Conservation (phyloP, 306 rosid genomes). For the Geum urbanum region DNA sequence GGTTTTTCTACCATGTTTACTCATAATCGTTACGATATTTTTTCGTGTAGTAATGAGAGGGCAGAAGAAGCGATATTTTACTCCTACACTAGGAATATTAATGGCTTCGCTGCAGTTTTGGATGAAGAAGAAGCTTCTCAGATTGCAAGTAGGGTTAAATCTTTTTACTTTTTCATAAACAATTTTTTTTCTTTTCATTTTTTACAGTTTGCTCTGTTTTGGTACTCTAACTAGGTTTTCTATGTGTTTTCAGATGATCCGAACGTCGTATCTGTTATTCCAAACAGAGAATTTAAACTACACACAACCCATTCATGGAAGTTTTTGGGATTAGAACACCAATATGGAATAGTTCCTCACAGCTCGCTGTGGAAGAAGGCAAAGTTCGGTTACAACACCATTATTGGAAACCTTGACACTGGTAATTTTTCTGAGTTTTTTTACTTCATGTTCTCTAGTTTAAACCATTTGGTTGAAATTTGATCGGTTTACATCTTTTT, state of each 20-base stretch:
- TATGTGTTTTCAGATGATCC: constrained; percentile 40
- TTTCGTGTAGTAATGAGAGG: constrained; percentile 31
- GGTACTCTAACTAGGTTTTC: background rate
- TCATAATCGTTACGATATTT: background rate
- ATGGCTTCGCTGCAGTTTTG: constrained; percentile 76
- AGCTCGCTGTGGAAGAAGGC: constrained; percentile 49
- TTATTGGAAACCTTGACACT: constrained; percentile 64
- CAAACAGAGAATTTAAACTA: constrained; percentile 32
- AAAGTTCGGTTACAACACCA: constrained; percentile 47
- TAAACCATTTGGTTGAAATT: background rate
- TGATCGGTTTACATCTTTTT: background rate
- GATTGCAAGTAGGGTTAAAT: constrained; percentile 39
- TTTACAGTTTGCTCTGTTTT: background rate
- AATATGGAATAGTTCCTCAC: constrained; percentile 12
- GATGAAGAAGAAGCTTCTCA: constrained; percentile 44
- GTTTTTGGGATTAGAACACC: constrained; percentile 43
- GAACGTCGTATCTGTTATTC: constrained; percentile 50
- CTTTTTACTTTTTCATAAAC: background rate
- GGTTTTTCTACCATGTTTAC: background rate
- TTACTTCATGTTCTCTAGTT: background rate
- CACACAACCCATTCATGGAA: constrained; percentile 74
- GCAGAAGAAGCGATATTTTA: constrained; percentile 56
- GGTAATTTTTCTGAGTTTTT: constrained; percentile 31
- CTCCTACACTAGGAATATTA: constrained; percentile 53
- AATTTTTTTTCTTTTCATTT: background rate